Base-by-base conservation (phyloP, 345 rosid genomes). In the Corymbia maculata region DNA sequence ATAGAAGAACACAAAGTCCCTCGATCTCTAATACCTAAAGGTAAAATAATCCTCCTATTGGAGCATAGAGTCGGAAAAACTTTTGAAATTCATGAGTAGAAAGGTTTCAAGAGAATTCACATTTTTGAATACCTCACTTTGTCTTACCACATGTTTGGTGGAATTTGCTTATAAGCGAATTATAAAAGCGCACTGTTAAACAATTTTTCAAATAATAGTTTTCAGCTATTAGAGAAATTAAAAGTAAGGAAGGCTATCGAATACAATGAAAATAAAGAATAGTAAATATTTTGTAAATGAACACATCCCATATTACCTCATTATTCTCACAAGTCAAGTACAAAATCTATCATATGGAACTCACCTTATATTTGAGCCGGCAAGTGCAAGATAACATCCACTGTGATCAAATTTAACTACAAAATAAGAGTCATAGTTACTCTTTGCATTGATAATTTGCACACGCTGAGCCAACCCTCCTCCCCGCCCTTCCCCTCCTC, bases 341-440 rank as follows among this genome's bases (percentile, higher is more conserved):
- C 79, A 4, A 68, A 68, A 52, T 55, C 70, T 11, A 36, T 22
- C 51, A 0, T 79, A 42, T 45, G 16, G 51, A 8, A 85, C 91
- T 75, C 85, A 95, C 99, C 98, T 95, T 90, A 94, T 92, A 90
- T 97, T 99, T 51, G 98, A 95, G 85, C 99, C 98, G 50, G 96
- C 95, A 89, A 97, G 86, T 64, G 95, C 98, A 21, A 98, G 97
- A 92, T 96, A 97, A 87, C 87, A 92, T 90, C 99, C 99, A 88
- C 97, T 98, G 52, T 94, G 95, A 84, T 97, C 99, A 52, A 98
- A 97, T 90, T 95, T 99, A 92, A 96, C 99, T 97, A 96, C 94
- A 36, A 92, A 49, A 86, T 30, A 13, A 59, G 87, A 9, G 80
- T 70, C 80, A 70, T 70, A 36, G 47, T 32, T 70, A 32, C 80